phyloP scores from a whole-genome alignment of 805 yeast species.

The Zygoascus biomembranicola region DNA sequence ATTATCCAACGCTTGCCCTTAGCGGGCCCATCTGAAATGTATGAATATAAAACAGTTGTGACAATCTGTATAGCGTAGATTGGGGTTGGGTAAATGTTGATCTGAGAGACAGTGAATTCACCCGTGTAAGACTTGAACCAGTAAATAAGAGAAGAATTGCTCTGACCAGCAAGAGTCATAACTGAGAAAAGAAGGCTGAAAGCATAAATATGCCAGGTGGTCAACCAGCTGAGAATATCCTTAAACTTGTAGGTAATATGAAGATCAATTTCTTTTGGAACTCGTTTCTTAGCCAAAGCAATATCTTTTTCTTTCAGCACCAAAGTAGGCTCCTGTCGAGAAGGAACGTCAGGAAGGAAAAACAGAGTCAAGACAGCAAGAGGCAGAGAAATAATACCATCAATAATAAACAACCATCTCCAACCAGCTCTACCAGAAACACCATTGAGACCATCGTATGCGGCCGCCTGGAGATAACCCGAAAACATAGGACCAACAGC shows the following conservation, averaged over 20 bases:
- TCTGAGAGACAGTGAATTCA: constrained; percentile 9
- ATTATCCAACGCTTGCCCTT: constrained; percentile 9
- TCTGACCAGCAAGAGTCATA: neutral
- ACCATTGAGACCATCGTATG: constrained; percentile 41
- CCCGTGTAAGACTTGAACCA: constrained; percentile 11
- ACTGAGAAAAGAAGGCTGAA: constrained; percentile 20
- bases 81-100: constrained; percentile 10
- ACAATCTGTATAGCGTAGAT: constrained; percentile 12
- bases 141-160: neutral
- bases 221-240: constrained; percentile 33
- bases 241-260: neutral
- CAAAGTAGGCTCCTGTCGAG: constrained; percentile 43
- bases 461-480: constrained; percentile 54
- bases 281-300: constrained; percentile 40
- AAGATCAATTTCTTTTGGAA: constrained; percentile 13
- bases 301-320: constrained; percentile 47
- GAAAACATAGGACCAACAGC: constrained; percentile 56
- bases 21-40: constrained; percentile 5
- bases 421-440: constrained; percentile 50
- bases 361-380: constrained; percentile 51
- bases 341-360: constrained; percentile 60
- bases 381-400: constrained; percentile 49
- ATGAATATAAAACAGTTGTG: constrained; percentile 8
- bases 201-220: constrained; percentile 53
- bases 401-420: constrained; percentile 69